Base-by-base conservation (phyloP, 164 flowering plant species). In the Tetracentron sinense region DNA sequence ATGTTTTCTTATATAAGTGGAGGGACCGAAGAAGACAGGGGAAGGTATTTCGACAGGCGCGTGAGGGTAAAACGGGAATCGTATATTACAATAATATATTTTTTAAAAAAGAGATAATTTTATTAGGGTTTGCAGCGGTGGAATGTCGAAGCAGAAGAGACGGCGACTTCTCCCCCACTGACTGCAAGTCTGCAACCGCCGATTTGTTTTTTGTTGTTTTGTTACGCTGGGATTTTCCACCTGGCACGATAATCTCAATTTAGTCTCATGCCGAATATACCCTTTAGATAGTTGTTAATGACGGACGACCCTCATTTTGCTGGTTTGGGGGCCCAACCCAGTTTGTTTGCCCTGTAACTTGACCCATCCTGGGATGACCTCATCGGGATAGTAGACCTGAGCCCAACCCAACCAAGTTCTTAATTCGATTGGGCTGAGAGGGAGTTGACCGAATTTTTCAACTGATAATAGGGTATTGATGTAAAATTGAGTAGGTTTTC, bases 151-250 rank as follows among this genome's bases (percentile, higher is more conserved):
- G 54, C 72, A 29, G 69, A 48, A 17, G 31, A 31, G 78, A 83
- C 58, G 79, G 71, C 69, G 82, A 85, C 85, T 63, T 74, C 76
- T 67, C 76, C 64, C 69, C 82, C 73, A 59, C 76, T 75, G 67
- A 62, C 82, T 53, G 71, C 71, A 69, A 68, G 67, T 62, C 82
- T 53, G 71, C 71, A 69, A 68, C 77, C 63, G 70, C 73, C 76
- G 56, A 56, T 68, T 68, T 71, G 67, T 20, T 56, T 60, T 42
- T 49, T 61, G 48, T 69, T 62, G 50, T 54, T 60, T 68, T 42
- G n/a, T 30, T 42, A 26, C 3, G 10, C 38, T 21, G 25, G 47
- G 50, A 31, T 10, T 33, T 31, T 64, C 70, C 71, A 76, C 69
- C 58, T 72, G 75, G 57, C 72, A 26, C 3, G 12, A 14, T 27